Conservation (phyloP, 495 filamentous ascomycete species). For the Penicillium steckii region DNA sequence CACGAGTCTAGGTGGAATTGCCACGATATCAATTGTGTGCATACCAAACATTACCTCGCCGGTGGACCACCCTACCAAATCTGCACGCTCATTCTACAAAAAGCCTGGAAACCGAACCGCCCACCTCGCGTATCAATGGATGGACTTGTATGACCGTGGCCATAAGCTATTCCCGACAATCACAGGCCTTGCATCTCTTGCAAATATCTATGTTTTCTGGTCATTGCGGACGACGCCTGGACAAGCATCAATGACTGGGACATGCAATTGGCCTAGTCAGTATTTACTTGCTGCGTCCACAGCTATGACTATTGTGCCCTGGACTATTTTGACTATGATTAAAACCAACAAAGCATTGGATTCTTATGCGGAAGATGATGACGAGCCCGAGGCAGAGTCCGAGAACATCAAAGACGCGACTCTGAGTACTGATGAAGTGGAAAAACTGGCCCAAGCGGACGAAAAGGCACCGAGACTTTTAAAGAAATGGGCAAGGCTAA, state of each 20-base stretch:
- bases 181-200: constrained; percentile 19
- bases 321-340: neutral
- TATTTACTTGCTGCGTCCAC: neutral
- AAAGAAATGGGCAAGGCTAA: neutral
- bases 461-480: neutral
- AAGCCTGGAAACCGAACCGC: constrained; percentile 13
- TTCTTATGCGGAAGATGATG: neutral
- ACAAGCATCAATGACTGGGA: neutral
- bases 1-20: constrained; percentile 29
- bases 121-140: constrained; percentile 32
- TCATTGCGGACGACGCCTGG: constrained; percentile 10
- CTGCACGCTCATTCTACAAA: neutral
- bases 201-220: constrained; percentile 32
- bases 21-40: constrained; percentile 20
- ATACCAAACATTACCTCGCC: constrained; percentile 25
- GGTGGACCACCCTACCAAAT: constrained; percentile 13
- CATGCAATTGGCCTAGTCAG: neutral
- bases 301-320: neutral
- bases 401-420: neutral
- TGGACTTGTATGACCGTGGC: constrained; percentile 28
- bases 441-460: neutral
- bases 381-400: neutral
- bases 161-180: constrained; percentile 23
- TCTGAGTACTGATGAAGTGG: neutral
- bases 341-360: neutral